Percentiles rank a stretch among this genome's conserved stretches.
phyloP scores from a whole-genome alignment of 75 land plant species.

The Larix kaempferi region DNA sequence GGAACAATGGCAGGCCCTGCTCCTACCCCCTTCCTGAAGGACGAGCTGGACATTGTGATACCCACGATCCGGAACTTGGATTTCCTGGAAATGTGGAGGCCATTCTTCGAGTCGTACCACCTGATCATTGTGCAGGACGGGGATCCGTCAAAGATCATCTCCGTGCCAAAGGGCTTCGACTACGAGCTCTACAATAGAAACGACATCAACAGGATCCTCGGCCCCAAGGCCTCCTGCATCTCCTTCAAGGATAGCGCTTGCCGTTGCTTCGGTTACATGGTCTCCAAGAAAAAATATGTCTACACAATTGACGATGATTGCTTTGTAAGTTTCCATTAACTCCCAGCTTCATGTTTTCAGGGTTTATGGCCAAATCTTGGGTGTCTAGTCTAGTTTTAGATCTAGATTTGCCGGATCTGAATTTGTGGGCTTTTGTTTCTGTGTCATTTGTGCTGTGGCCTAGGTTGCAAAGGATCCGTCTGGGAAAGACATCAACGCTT shows the following conservation, averaged over 20 bases:
- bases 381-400: no score
- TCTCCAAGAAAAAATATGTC: constrained; percentile 69
- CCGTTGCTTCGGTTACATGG: constrained; percentile 69
- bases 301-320: constrained; percentile 73
- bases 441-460: no score
- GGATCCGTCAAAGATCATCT: constrained; percentile 47
- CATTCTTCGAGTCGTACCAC: constrained; percentile 60
- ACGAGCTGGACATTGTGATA: constrained; percentile 68
- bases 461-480: constrained; percentile 81
- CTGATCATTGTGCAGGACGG: constrained; percentile 71
- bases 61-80: constrained; percentile 64
- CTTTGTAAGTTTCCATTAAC: constrained; percentile 36
- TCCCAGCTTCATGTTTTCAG: no score
- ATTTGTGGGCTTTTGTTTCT: no score
- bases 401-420: no score
- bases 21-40: constrained; percentile 14
- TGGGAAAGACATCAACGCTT: constrained; percentile 71
- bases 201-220: constrained; percentile 61
- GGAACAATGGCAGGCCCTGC: no score
- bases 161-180: constrained; percentile 64
- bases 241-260: constrained; percentile 77
- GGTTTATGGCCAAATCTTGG: no score
- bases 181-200: constrained; percentile 71
- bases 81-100: constrained; percentile 76
- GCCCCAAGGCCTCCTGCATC: constrained; percentile 58